phyloP scores from a whole-genome alignment of 2,329 filamentous ascomycete species.

The Blastomyces parvus region DNA sequence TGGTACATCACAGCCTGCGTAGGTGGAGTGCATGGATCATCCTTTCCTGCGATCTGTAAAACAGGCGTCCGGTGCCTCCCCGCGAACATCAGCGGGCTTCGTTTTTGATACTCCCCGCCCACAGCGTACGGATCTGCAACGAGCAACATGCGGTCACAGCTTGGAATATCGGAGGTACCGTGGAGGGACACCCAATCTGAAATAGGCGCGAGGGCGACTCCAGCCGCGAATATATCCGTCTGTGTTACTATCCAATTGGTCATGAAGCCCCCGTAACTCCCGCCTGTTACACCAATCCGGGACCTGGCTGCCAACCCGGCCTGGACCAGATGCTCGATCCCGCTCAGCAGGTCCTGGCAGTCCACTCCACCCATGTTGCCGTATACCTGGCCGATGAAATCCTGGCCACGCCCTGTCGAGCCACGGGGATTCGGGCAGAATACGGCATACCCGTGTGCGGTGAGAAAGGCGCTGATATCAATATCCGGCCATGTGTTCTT shows the following conservation, averaged over 20 bases:
- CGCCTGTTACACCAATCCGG: neutral
- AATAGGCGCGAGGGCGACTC: neutral
- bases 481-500: conserved; percentile 2
- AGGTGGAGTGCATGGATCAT: neutral
- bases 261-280: neutral
- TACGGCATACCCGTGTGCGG: neutral
- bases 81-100: neutral
- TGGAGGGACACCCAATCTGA: neutral
- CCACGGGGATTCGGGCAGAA: conserved; percentile 1
- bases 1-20: conserved; percentile 1
- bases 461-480: neutral
- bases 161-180: neutral
- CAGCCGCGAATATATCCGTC: neutral
- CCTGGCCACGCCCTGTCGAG: neutral
- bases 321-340: neutral
- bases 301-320: neutral
- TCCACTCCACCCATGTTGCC: conserved; percentile 1
- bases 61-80: neutral
- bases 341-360: conserved; percentile 1
- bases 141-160: neutral
- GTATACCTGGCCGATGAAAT: neutral
- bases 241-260: conserved; percentile 3
- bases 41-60: neutral
- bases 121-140: neutral
- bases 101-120: neutral